Conservation (phyloP, 495 filamentous ascomycete species). For the Penicillium malachiteum region DNA sequence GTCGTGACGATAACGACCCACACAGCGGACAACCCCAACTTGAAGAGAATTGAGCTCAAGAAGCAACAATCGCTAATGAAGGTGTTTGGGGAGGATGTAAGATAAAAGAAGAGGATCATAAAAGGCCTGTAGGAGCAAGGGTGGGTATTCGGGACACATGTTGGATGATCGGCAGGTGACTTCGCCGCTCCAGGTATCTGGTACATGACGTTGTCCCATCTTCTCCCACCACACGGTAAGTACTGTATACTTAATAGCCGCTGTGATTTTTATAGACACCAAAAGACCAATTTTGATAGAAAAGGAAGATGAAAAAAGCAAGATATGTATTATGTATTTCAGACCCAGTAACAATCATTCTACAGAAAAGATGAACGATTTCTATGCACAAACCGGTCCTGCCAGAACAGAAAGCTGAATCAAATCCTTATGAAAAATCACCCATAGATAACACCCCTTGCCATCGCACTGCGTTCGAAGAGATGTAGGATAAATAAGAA, state of each 20-base stretch:
- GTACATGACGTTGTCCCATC: conserved; percentile 22
- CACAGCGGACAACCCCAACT: conserved; percentile 11
- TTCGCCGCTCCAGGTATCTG: conserved; percentile 25
- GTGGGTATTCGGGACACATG: conserved; percentile 11
- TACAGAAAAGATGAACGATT: neutral
- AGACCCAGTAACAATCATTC: neutral
- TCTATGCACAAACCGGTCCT: conserved; percentile 23
- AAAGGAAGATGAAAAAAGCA: neutral
- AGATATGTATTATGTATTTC: conserved; percentile 6
- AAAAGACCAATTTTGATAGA: no score
- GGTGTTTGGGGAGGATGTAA: neutral
- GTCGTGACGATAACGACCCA: conserved; percentile 27
- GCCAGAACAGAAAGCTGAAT: conserved; percentile 4
- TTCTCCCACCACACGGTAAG: neutral
- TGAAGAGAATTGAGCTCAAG: conserved; percentile 3
- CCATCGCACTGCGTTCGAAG: conserved; percentile 10
- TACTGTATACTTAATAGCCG: conserved; percentile 13
- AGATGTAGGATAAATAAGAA: conserved; percentile 2
- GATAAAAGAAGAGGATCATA: neutral
- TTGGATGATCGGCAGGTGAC: conserved; percentile 28
- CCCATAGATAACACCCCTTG: conserved; percentile 1
- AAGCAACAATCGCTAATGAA: neutral
- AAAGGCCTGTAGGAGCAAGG: neutral
- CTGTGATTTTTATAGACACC: neutral
- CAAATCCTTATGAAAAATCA: neutral